phyloP scores from a whole-genome alignment of 1,284 basidiomycete genomes.

The Dichomitus squalens region DNA sequence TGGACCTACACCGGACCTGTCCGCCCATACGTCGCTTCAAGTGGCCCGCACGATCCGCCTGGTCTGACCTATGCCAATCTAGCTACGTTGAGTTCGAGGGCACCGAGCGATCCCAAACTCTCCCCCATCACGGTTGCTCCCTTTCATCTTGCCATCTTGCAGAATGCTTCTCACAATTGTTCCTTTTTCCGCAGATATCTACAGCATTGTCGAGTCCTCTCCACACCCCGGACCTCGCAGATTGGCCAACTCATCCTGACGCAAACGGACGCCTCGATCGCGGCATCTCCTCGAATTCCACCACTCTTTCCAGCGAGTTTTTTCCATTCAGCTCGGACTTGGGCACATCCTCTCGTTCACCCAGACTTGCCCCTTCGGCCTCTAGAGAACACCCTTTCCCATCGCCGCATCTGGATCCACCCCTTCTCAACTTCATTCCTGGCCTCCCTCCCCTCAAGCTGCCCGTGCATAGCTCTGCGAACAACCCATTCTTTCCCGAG shows the following conservation, averaged over 20 bases:
- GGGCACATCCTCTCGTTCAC: not conserved
- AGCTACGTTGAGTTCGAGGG: conserved; percentile 5
- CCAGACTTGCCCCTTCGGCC: not conserved
- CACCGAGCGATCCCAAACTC: conserved; percentile 17
- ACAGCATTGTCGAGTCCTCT: conserved; percentile 18
- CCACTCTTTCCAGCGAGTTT: conserved; percentile 2
- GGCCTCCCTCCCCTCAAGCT: conserved; percentile 25
- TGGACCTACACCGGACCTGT: conserved; percentile 17
- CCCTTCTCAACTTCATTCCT: conserved; percentile 22
- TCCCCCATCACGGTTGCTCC: conserved; percentile 22
- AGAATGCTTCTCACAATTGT: not conserved
- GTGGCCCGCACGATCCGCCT: not conserved
- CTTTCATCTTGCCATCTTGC: conserved; percentile 5
- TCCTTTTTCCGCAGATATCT: conserved; percentile 3
- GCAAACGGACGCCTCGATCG: not conserved
- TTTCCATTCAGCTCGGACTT: not conserved
- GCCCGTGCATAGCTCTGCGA: conserved; percentile 16
- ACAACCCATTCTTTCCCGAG: conserved; percentile 13
- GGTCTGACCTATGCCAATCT: conserved; percentile 11
- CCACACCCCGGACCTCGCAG: conserved; percentile 18
- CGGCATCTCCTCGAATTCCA: not conserved
- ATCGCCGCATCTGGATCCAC: conserved; percentile 23
- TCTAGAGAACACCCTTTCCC: conserved; percentile 8
- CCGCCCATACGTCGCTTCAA: not conserved
- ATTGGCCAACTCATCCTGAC: conserved; percentile 11